Percentiles rank a stretch among this genome's conserved stretches.
Evolutionary conservation across 225 moss, liverwort and hornwort genomes (phyloP).

Genomic region (Takakia lepidozioides): DNA sequence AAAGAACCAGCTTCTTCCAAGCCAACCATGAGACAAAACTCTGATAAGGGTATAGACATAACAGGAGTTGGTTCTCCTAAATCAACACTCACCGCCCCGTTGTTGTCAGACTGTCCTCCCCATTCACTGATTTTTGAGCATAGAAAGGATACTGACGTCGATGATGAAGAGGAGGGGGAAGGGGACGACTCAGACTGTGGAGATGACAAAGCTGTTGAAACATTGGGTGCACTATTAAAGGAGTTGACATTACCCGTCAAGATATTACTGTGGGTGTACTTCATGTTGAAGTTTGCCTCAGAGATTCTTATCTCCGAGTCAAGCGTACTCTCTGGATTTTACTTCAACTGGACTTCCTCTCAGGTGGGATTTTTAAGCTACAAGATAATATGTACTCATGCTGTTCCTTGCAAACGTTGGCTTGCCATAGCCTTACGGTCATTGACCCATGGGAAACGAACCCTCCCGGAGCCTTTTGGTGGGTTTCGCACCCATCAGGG

Average conservation of each 20-base stretch:
- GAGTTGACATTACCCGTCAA: constrained; percentile 40
- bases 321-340: constrained; percentile 69
- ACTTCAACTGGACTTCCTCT: constrained; percentile 65
- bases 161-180: constrained; percentile 21
- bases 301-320: constrained; percentile 92
- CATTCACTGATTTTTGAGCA: too few species aligned
- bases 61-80: not conserved
- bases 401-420: too few species aligned
- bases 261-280: constrained; percentile 87
- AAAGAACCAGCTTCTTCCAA: constrained; percentile 43
- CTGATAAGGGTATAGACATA: too few species aligned
- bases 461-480: too few species aligned
- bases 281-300: constrained; percentile 88
- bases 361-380: constrained; percentile 18
- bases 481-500: too few species aligned
- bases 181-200: constrained; percentile 22
- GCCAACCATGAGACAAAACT: constrained; percentile 9
- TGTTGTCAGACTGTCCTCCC: constrained; percentile 11
- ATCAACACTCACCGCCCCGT: constrained; percentile 15
- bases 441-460: too few species aligned
- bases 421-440: too few species aligned
- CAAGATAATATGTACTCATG: too few species aligned
- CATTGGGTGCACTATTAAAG: constrained; percentile 40
- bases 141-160: not conserved
- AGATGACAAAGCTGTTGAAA: constrained; percentile 37